These are phyloP conservation scores for Spongospora subterranea DNA, from an alignment of 208 protist genomes.

Conservation along the genomic window DNA sequence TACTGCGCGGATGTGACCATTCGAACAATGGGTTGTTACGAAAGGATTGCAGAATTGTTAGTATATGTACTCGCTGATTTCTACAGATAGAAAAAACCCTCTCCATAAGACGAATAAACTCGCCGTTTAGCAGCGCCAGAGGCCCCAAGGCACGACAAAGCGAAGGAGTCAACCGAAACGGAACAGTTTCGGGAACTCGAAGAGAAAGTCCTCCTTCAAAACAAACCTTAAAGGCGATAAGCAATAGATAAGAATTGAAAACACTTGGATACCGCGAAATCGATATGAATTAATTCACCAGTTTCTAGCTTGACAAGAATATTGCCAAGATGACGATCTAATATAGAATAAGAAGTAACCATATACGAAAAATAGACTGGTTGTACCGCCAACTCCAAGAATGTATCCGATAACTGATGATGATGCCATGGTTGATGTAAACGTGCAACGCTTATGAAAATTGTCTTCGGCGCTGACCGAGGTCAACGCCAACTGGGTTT, in stretches of 20 bases:
- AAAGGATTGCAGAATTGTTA: not conserved
- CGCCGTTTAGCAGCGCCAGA: not conserved
- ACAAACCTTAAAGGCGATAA: not conserved
- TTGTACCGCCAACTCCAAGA: conserved; percentile 26
- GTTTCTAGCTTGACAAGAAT: conserved; percentile 6
- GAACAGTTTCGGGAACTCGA: conserved; percentile 20
- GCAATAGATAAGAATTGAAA: not conserved
- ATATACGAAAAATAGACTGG: not conserved
- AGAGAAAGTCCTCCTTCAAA: conserved; percentile 5
- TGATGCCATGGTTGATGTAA: conserved; percentile 18
- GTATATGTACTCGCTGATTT: not conserved
- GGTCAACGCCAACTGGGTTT: not conserved
- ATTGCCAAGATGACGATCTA: conserved; percentile 33
- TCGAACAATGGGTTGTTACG: not conserved
- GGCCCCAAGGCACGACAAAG: not conserved
- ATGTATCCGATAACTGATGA: conserved; percentile 23
- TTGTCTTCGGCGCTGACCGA: not conserved
- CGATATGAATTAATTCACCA: conserved; percentile 53
- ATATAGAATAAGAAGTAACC: not conserved
- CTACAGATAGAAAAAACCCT: not conserved
- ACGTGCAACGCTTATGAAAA: not conserved
- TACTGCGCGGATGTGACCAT: not conserved
- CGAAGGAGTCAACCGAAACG: conserved; percentile 12
- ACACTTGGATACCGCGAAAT: not conserved
- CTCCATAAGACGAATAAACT: not conserved